Base-by-base conservation (phyloP, 75 land plant genomes). In the Pinus taeda region DNA sequence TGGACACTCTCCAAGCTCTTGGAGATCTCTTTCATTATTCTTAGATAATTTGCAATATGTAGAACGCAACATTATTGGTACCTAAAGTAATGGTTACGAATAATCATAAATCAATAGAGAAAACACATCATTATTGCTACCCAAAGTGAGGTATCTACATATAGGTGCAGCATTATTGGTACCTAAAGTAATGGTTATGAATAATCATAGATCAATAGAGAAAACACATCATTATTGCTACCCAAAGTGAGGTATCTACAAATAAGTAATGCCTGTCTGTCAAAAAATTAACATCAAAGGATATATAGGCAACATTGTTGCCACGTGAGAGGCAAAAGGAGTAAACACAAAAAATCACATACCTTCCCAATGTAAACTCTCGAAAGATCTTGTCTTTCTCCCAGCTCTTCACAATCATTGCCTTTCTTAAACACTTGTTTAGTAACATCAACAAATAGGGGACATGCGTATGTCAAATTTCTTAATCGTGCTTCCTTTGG, bases 1-100 rank as follows among this genome's bases (percentile, higher is more conserved):
- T 3, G 99, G 99, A 80, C 99, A 97, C 82, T 97, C 99, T 33
- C 99, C 99, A 37, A 97, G 94, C 85, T 95, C 99, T 6, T 98
- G 93, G 17, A 97, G 81, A 80, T 97, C 98, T 75, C 93, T 97
- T 77, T 97, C 99, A 53, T 93, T 91, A 60, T 90, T 90, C 65
- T 90, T 88, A 73, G 79, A 95, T 74, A 95, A 59, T n/a, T 98
- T 95, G 79, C 99, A 97, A 77, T 95, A 97, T 82, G 94, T 88
- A 11, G 99, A 97, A 13, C 99, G 88, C 56, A 97, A 83, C 99
- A 97, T 97, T 11, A 97, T 94, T 0, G 99, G 99, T 71, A 97
- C 99, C 97, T 94, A 61, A 15, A 76, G 39, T 42, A 42, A 45
- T 45, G 9, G 45, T 42, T 42, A 42, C 4, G 45, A 42, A 42